phyloP scores from a whole-genome alignment of 257 asterid species.

The Fraxinus americana region DNA sequence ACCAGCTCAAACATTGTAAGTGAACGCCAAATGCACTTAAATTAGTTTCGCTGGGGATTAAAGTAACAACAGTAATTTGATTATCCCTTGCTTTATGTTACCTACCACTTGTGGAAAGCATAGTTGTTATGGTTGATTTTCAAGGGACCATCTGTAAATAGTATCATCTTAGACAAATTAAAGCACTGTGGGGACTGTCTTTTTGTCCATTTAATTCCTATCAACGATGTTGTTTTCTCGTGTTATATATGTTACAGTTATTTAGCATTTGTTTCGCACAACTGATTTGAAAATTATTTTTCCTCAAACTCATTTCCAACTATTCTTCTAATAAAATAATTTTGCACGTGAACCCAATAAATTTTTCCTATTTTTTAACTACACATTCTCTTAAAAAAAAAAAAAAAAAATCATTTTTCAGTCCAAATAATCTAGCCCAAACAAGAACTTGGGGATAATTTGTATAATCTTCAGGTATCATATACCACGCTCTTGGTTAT shows the following conservation, averaged over 20 bases:
- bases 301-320: too few species aligned
- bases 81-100: background rate
- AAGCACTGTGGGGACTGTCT: background rate
- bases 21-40: background rate
- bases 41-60: background rate
- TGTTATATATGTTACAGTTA: background rate
- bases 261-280: background rate
- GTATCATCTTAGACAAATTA: background rate
- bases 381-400: too few species aligned
- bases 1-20: conserved; percentile 82
- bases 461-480: conserved; percentile 48
- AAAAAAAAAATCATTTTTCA: too few species aligned
- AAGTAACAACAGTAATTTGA: background rate
- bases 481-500: conserved; percentile 73
- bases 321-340: too few species aligned
- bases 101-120: background rate
- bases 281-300: too few species aligned
- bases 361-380: too few species aligned
- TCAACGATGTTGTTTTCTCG: background rate
- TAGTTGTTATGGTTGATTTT: background rate
- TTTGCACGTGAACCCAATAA: too few species aligned
- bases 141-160: background rate
- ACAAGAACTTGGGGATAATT: background rate
- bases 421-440: too few species aligned
- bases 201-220: background rate